Evolutionary conservation across 768 basidiomycete species (phyloP), one percentile per base, ranked within the genome.

Genomic region (Amyloporia xantha): DNA sequence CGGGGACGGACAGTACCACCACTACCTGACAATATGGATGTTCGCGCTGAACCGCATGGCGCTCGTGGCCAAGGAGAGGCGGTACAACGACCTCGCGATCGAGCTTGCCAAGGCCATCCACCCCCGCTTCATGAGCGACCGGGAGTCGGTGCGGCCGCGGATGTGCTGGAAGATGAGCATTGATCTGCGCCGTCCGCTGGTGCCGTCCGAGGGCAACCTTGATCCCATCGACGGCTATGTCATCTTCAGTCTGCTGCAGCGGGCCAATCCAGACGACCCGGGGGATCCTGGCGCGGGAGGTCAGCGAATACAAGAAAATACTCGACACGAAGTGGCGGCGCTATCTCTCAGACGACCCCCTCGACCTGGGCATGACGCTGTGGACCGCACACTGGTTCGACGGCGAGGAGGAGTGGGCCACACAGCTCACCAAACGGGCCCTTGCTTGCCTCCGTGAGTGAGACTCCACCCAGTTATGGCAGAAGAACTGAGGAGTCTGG

Each of bases 11-110:
- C 63, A 65, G 54, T 63, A 64, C 49, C 56, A 59, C 50, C 62
- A 62, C 47, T 62, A 65, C 43, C 60, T 61, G 37, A 62, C 60
- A 10, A 26, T 65, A 11, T 65, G 60, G 64, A 66, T 65, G 64
- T 64, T 66, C 52, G 65, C 65, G 26, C 58, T 65, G 27, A 62
- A 66, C 48, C 55, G 65, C 20, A 51, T 64, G 49, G 42, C 55
- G 39, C 44, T 53, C 35, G 61, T 56, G 15, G 45, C 61, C 19
- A 47, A 58, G n/a, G 58, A 60, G 27, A 38, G 40, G 25, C 43
- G 36, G 23, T 65, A 62, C 52, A 63, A 64, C 53, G 57, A 60
- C 24, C 54, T 58, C 20, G 61, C 61, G 2, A 50, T 64, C 49
- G 52, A 58, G 41, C 58, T 65, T 23, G 62, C 57, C 27, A 44